Percentiles rank a stretch among this genome's conserved stretches.
These are phyloP conservation scores for Yamadazyma kanchanaburiensis DNA, from an alignment of 1,139 yeast species.

Conservation along the genomic window DNA sequence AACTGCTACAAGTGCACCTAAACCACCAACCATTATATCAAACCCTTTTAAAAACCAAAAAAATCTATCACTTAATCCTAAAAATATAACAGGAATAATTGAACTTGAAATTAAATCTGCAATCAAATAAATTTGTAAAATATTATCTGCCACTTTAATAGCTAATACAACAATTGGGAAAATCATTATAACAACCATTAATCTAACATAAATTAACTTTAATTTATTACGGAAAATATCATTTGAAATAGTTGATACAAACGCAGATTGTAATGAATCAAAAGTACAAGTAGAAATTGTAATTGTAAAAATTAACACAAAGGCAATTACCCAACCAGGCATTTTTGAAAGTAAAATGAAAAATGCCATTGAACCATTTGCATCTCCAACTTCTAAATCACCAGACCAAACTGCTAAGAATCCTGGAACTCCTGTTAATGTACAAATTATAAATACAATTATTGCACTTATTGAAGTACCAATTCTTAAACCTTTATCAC, in stretches of 20 bases:
- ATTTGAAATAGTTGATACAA: conserved; percentile 85
- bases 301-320: conserved; percentile 71
- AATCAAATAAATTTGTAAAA: conserved; percentile 82
- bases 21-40: conserved; percentile 80
- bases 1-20: conserved; percentile 77
- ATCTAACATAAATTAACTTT: conserved; percentile 62
- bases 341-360: conserved; percentile 65
- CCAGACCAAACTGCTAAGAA: conserved; percentile 91
- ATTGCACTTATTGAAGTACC: conserved; percentile 76
- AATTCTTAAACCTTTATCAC: conserved; percentile 70
- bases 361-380: conserved; percentile 62
- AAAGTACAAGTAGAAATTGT: conserved; percentile 82
- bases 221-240: conserved; percentile 84
- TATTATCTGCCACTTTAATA: conserved; percentile 72
- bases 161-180: conserved; percentile 86
- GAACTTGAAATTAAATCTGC: conserved; percentile 88
- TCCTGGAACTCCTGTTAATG: conserved; percentile 80
- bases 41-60: conserved; percentile 74
- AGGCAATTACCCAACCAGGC: conserved; percentile 88
- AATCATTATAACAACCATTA: conserved; percentile 71
- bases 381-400: conserved; percentile 57
- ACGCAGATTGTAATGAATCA: conserved; percentile 86
- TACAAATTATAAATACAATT: conserved; percentile 58
- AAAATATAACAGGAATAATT: conserved; percentile 78
- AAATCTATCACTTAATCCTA: conserved; percentile 63